Evolutionary conservation across 169 alveolate species (phyloP), one percentile per base, ranked within the genome.

Genomic region (Plasmodium gaboni): DNA sequence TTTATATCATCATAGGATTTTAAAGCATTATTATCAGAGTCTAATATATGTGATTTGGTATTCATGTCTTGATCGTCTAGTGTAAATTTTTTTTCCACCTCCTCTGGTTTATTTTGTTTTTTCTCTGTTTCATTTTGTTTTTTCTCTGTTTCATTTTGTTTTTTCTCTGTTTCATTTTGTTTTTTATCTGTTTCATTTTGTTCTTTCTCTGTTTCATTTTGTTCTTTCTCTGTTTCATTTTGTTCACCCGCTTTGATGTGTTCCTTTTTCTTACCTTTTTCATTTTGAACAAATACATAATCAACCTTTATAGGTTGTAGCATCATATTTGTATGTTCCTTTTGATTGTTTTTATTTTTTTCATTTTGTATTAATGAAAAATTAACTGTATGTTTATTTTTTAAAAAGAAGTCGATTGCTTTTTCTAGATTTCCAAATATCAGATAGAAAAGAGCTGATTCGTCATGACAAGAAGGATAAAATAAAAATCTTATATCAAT

Each of bases 361-460:
- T 55, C 64, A 32, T 68, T 80, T 9, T 17, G 63, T 12, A 80
- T 53, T 60, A 55, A 17, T 48, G 28, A 22, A 55, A 80, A 80
- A 80, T 80, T 64, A 53, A 80, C 73, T 19, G 69, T 51, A 22
- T 80, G 65, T 15, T 55, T 80, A 17, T 68, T 80, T 26, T 73
- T 51, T 15, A 71, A 9, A 50, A 48, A 86, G 72, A 70, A 86
- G 32, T 86, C 5, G 51, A 86, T 46, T 26, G 76, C 57, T 32
- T 86, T 69, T n/a, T 86, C 74, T 42, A 86, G 26, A 26, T 86
- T 86, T 32, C 92, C 92, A 15, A 86, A 86, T 53, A 86, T 59
- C 51, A 86, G 28, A 73, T 60, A 86, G 60, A 86, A 86, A 9
- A 86, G 3, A 46, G 92, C 92, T n/a, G 92, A 69, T 22, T 70